Percentiles rank a stretch among this genome's conserved stretches.
Conservation (phyloP, 2,329 filamentous ascomycete species). For the Pseudocercospora ulei region DNA sequence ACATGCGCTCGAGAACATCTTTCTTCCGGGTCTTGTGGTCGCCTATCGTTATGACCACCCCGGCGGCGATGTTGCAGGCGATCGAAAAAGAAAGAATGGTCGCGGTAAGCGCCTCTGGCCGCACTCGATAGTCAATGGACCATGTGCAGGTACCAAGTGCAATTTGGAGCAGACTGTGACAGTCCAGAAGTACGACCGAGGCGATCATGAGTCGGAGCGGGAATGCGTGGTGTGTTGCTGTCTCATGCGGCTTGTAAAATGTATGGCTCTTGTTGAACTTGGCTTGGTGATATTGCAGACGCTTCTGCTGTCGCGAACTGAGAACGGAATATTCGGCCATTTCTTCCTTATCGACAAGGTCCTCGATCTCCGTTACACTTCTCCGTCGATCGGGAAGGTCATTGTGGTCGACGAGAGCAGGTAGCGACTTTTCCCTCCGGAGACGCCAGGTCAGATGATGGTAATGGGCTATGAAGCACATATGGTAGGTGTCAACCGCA, state of each 20-base stretch:
- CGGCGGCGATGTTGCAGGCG: slow-evolving; percentile 64
- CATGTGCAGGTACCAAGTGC: slow-evolving; percentile 68
- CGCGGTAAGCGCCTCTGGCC: slow-evolving; percentile 64
- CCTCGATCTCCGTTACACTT: slow-evolving; percentile 29
- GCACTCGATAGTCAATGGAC: slow-evolving; percentile 61
- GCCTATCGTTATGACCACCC: slow-evolving; percentile 65
- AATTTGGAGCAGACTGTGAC: slow-evolving; percentile 70
- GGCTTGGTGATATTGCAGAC: slow-evolving; percentile 63
- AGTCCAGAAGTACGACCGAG: slow-evolving; percentile 69
- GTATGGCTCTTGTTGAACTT: slow-evolving; percentile 76
- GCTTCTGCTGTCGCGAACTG: slow-evolving; percentile 54
- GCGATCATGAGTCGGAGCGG: slow-evolving; percentile 63
- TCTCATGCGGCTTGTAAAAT: slow-evolving; percentile 85
- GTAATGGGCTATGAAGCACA: slow-evolving; percentile 71
- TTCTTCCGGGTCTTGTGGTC: slow-evolving; percentile 73
- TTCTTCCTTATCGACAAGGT: slow-evolving; percentile 41
- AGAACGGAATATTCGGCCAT: slow-evolving; percentile 52
- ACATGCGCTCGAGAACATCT: slow-evolving; percentile 68
- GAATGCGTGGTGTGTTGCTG: slow-evolving; percentile 69
- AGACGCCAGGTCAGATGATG: slow-evolving; percentile 54
- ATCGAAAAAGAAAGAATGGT: slow-evolving; percentile 73
- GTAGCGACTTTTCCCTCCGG: slow-evolving; percentile 52
- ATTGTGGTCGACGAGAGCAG: slow-evolving; percentile 57
- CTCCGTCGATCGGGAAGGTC: slow-evolving; percentile 48
- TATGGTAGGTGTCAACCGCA: slow-evolving; percentile 74